Evolutionary conservation across 176 grass and related monocot genomes (phyloP).

Genomic region (Juncus inflexus): DNA sequence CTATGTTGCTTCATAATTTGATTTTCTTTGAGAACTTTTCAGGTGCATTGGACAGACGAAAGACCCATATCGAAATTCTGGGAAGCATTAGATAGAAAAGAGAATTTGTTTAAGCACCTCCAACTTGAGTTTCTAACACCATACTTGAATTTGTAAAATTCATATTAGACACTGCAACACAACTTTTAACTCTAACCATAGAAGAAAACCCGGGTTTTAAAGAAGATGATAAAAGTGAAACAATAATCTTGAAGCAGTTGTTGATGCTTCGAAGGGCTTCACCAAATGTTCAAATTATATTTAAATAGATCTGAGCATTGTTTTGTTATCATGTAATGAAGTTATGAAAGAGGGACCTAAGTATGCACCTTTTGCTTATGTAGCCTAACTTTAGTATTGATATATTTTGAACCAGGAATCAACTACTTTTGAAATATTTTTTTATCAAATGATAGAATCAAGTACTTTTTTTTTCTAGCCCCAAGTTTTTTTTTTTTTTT

Average conservation of each 20-base stretch:
- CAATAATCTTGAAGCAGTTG: background rate
- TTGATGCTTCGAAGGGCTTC: constrained; percentile 3
- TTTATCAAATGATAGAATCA: no score
- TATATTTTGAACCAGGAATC: no score
- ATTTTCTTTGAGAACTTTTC: background rate
- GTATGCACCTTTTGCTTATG: no score
- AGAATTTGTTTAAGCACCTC: background rate
- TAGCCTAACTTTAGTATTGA: no score
- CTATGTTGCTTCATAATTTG: no score
- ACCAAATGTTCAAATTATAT: constrained; percentile 8
- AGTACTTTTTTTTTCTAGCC: no score
- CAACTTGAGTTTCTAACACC: background rate
- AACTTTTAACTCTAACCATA: background rate
- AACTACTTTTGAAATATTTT: no score
- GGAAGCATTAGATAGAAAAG: background rate
- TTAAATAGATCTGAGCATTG: background rate
- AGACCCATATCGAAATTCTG: background rate
- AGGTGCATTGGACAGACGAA: background rate
- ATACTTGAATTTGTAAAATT: constrained; percentile 5
- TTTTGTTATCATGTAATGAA: background rate
- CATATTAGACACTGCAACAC: background rate
- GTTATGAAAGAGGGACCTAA: no score
- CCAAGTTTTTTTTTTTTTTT: no score
- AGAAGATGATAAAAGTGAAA: background rate
- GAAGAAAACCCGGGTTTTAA: background rate